Conservation (phyloP, 106 monocot species). For the Ottelia alismoides region DNA sequence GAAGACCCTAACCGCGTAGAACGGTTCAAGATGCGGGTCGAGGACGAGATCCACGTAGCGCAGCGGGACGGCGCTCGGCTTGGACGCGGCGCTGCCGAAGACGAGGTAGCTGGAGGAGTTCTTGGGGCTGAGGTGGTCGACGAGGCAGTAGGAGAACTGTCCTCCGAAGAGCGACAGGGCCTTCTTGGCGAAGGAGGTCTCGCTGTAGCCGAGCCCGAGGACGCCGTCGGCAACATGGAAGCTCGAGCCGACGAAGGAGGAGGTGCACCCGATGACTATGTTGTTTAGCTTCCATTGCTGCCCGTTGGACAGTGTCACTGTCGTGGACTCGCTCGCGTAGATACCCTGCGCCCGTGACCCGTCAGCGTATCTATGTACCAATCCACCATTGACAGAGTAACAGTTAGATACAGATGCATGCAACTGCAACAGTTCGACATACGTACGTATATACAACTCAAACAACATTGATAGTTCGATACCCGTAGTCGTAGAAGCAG, state of each 20-base stretch:
- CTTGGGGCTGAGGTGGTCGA: conserved; percentile 94
- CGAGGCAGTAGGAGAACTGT: conserved; percentile 88
- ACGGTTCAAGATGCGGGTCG: conserved; percentile 25
- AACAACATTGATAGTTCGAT: too few species aligned
- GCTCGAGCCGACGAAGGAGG: conserved; percentile 31
- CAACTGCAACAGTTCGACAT: background rate
- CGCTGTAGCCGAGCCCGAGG: conserved; percentile 74
- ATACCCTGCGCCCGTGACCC: conserved; percentile 59
- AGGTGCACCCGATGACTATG: conserved; percentile 72
- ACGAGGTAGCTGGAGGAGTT: conserved; percentile 60
- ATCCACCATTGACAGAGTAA: background rate
- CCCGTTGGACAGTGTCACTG: conserved; percentile 33
- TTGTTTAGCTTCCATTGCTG: conserved; percentile 36
- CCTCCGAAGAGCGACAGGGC: conserved; percentile 41
- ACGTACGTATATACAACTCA: too few species aligned
- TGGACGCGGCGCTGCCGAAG: conserved; percentile 37
- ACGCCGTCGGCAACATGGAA: conserved; percentile 64
- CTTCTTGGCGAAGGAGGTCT: conserved; percentile 44
- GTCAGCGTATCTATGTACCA: conserved; percentile 32
- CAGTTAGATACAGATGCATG: background rate
- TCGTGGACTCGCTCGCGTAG: conserved; percentile 70
- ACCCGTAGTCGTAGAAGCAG: conserved; percentile 76
- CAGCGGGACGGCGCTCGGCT: background rate
- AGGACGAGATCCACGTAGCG: conserved; percentile 32
- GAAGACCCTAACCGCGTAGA: conserved; percentile 41